phyloP scores from a whole-genome alignment of 208 protist genomes.

The Vickermania spadyakhi region DNA sequence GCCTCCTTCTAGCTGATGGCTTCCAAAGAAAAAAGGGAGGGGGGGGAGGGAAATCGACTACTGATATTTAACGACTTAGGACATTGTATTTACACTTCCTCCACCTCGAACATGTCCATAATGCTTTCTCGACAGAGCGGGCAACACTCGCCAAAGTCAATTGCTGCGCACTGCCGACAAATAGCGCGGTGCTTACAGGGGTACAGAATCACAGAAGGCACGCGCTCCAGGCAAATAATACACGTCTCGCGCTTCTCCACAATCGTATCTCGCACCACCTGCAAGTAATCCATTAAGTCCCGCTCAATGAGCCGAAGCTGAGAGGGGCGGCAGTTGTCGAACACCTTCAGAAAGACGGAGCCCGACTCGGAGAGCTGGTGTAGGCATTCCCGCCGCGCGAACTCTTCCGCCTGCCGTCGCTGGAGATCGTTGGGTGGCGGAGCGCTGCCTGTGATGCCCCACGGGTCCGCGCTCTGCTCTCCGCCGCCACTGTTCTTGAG shows the following conservation, averaged over 20 bases:
- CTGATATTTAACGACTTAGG: too few relatives aligned
- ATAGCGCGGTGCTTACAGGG: slow-evolving; percentile 83
- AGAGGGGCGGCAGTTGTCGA: slow-evolving; percentile 45
- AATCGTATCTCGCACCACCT: slow-evolving; percentile 65
- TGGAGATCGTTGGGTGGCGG: too few relatives aligned
- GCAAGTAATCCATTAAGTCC: slow-evolving; percentile 81
- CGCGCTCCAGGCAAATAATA: slow-evolving; percentile 74
- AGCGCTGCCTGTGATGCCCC: too few relatives aligned
- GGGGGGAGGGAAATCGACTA: too few relatives aligned
- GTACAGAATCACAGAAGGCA: slow-evolving; percentile 70
- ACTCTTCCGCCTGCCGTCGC: slow-evolving; percentile 34
- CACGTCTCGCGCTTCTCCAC: slow-evolving; percentile 66
- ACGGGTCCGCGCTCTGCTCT: too few relatives aligned
- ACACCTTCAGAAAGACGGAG: slow-evolving; percentile 47
- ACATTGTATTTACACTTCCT: slow-evolving; percentile 36
- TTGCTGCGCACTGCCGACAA: slow-evolving; percentile 60
- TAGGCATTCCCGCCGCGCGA: slow-evolving; percentile 38
- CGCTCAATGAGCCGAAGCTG: slow-evolving; percentile 58
- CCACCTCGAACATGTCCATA: slow-evolving; percentile 75
- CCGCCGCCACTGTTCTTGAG: too few relatives aligned
- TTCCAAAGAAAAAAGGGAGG: too few relatives aligned
- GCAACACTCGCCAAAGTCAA: slow-evolving; percentile 20
- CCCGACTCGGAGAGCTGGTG: slow-evolving; percentile 59
- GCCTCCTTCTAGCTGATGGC: too few relatives aligned
- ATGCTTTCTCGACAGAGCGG: slow-evolving; percentile 66